Base-by-base conservation (phyloP, 176 grass and related monocot genomes). In the Oropetium thomaeum region DNA sequence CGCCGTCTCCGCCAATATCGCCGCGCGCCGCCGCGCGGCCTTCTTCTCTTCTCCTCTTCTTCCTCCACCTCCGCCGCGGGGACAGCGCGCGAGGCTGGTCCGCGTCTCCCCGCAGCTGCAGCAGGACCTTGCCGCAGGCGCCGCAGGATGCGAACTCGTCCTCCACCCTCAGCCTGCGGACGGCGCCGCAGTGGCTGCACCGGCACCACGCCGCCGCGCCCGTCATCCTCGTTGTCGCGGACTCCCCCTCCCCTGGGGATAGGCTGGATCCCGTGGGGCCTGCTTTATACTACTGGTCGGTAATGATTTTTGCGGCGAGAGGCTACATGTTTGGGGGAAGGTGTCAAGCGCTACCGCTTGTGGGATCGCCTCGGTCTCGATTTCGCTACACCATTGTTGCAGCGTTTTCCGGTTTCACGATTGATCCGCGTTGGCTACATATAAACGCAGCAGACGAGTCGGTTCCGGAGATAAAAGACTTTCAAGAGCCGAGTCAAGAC, bases 111-210 rank as follows among this genome's bases (percentile, higher is more conserved):
- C 38, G 41, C 11, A 31, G 71, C 66, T 85, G 22, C 14, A 79
- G 33, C 41, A 87, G 68, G 41, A 87, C 61, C 69, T 35, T 68
- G 33, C 85, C 85, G 74, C 85, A 87, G 10, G 52, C 39, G 51
- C 16, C 16, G 61, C 79, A 82, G 26, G 67, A 87, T 31, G 70
- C 61, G 74, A 53, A 83, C 6, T 43, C 67, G 60, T 52, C 85
- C 60, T 87, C 85, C 32, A 0, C 25, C 51, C 79, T 57, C 52
- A 82, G 49, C 26, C 52, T 69, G 14, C 74, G 74, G 26, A 42
- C 14, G 14, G 17, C 80, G 74, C 80, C 85, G 68, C 85, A 87
- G 74, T 87, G 85, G 62, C 42, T 2, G 52, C 85, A 83, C 73
- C 53, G 51, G 73, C 73, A 77, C 63, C 4, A 41, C 74, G 41